Conservation (phyloP, 352 stramenopile species). For the Globisporangium nagaii region DNA sequence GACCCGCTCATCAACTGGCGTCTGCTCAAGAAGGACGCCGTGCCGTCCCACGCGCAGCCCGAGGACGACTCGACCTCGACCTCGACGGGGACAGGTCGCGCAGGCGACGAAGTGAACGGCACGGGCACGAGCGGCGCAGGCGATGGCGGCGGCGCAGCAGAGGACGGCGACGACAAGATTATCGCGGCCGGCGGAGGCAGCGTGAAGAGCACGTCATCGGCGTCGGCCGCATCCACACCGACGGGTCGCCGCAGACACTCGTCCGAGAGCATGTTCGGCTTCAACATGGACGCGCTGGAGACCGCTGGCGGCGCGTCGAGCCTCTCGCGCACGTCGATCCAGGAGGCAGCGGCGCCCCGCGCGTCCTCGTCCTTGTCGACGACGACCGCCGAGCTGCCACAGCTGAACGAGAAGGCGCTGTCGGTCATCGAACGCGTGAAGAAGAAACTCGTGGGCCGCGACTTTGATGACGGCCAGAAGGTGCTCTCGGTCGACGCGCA, state of each 20-base stretch:
- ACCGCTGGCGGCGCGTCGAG: conserved; percentile 26
- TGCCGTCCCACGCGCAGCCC: conserved; percentile 69
- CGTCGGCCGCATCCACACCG: conserved; percentile 22
- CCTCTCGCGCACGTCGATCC: conserved; percentile 56
- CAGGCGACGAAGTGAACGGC: conserved; percentile 2
- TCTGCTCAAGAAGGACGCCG: conserved; percentile 86
- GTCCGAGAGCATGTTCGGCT: conserved; percentile 58
- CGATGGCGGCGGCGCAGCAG: background rate
- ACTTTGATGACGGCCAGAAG: conserved; percentile 92
- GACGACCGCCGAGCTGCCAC: conserved; percentile 53
- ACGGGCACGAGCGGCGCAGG: background rate
- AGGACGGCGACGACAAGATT: conserved; percentile 39
- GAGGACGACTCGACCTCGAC: conserved; percentile 25
- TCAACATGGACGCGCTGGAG: conserved; percentile 63
- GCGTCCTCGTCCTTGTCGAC: conserved; percentile 50
- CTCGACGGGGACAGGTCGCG: conserved; percentile 16
- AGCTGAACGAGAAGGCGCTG: conserved; percentile 89
- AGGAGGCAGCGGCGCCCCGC: conserved; percentile 34
- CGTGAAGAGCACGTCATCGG: conserved; percentile 59
- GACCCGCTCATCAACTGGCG: conserved; percentile 99
- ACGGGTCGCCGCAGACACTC: conserved; percentile 54
- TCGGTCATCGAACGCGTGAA: conserved; percentile 98
- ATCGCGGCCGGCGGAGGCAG: conserved; percentile 29
- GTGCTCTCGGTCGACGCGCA: conserved; percentile 87
- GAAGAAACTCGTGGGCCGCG: conserved; percentile 98